Percentiles rank a stretch among this genome's conserved stretches.
phyloP scores from a whole-genome alignment of 106 monocot genomes.

The Iris macrosiphon region DNA sequence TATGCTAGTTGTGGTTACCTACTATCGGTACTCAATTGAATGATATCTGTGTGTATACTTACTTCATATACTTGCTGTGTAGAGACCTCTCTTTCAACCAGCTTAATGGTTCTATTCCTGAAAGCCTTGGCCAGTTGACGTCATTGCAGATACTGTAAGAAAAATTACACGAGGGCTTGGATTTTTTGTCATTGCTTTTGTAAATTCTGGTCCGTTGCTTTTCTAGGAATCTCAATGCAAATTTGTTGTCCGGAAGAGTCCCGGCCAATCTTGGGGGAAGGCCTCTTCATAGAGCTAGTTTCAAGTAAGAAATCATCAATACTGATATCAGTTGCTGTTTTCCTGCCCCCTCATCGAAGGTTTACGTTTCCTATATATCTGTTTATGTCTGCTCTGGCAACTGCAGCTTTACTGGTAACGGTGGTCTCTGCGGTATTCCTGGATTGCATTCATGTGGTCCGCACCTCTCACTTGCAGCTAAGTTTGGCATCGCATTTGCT shows the following conservation, averaged over 20 bases:
- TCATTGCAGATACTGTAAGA: conserved; percentile 72
- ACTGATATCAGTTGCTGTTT: background rate
- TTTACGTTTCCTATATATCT: background rate
- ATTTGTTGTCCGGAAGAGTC: conserved; percentile 80
- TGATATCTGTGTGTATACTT: too few species aligned
- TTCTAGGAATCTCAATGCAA: conserved; percentile 92
- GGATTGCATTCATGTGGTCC: conserved; percentile 76
- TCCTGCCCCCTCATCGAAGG: too few species aligned
- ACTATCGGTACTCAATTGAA: too few species aligned
- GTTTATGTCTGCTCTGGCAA: conserved; percentile 10
- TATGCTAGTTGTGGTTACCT: too few species aligned
- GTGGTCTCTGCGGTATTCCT: conserved; percentile 87
- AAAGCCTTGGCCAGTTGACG: conserved; percentile 60
- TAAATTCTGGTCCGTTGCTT: conserved; percentile 1
- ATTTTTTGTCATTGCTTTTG: background rate
- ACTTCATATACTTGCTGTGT: too few species aligned
- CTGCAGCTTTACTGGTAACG: conserved; percentile 86
- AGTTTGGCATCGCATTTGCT: conserved; percentile 77
- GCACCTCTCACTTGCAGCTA: conserved; percentile 59
- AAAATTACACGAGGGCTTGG: background rate
- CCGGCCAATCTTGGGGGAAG: conserved; percentile 84
- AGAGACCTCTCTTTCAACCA: conserved; percentile 93
- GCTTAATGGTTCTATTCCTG: conserved; percentile 90
- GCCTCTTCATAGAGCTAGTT: conserved; percentile 92
- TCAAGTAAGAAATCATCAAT: conserved; percentile 59